phyloP scores from a whole-genome alignment of 305 asterid genomes.

The Vinca major region DNA sequence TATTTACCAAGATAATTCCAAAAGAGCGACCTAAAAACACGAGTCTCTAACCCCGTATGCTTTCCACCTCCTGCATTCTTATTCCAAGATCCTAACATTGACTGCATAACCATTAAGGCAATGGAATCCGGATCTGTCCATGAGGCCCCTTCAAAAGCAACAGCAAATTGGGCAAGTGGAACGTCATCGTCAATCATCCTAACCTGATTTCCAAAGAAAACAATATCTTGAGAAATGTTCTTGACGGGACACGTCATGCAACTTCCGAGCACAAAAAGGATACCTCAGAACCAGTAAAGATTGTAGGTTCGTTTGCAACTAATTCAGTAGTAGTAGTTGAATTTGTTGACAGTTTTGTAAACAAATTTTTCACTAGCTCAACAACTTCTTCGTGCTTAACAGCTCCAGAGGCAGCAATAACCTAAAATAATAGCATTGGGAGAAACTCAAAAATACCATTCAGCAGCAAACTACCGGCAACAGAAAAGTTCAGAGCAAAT shows the following conservation, averaged over 20 bases:
- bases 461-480: slow-evolving; percentile 2
- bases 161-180: slow-evolving; percentile 40
- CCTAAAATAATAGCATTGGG: slow-evolving; percentile 27
- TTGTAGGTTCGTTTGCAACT: slow-evolving; percentile 58
- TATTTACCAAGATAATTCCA: neutral
- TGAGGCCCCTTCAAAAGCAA: slow-evolving; percentile 43
- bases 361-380: slow-evolving; percentile 52
- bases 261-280: slow-evolving; percentile 15
- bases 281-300: slow-evolving; percentile 93
- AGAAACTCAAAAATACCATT: neutral
- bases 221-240: slow-evolving; percentile 10
- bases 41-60: slow-evolving; percentile 68
- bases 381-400: slow-evolving; percentile 74
- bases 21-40: neutral
- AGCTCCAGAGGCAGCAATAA: slow-evolving; percentile 68
- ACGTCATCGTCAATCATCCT: slow-evolving; percentile 58
- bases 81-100: slow-evolving; percentile 56
- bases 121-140: slow-evolving; percentile 48
- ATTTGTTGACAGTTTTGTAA: slow-evolving; percentile 53
- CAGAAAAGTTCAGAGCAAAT: neutral
- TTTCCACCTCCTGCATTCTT: slow-evolving; percentile 73
- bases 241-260: slow-evolving; percentile 9
- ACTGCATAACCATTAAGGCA: slow-evolving; percentile 43
- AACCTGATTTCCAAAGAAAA: slow-evolving; percentile 36
- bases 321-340: slow-evolving; percentile 55